These are phyloP conservation scores for Marasmius oreades DNA, from an alignment of 1,284 basidiomycete species.

Conservation along the genomic window DNA sequence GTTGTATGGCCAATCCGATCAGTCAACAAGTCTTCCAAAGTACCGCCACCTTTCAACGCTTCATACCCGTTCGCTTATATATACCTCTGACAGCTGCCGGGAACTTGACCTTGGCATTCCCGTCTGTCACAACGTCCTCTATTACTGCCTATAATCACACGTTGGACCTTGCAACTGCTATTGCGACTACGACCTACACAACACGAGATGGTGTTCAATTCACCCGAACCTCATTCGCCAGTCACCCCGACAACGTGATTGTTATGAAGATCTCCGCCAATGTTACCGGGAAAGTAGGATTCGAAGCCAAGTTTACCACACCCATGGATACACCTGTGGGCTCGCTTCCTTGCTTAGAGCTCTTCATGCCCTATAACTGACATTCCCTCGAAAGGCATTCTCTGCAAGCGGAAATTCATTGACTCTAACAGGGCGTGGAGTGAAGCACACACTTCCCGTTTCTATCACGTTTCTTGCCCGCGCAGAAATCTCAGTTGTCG, in stretches of 20 bases:
- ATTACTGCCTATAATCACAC: slow-evolving; percentile 13
- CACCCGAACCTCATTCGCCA: slow-evolving; percentile 15
- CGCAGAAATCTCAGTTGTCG: slow-evolving; percentile 8
- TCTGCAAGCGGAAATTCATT: slow-evolving; percentile 6
- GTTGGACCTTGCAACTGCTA: slow-evolving; percentile 14
- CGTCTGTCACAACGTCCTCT: neutral
- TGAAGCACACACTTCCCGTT: slow-evolving; percentile 5
- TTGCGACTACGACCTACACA: slow-evolving; percentile 14
- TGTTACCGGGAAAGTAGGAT: slow-evolving; percentile 1
- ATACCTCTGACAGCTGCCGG: slow-evolving; percentile 10
- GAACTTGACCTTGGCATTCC: slow-evolving; percentile 12
- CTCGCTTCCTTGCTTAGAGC: neutral
- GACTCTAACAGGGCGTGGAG: slow-evolving; percentile 5
- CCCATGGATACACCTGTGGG: slow-evolving; percentile 14
- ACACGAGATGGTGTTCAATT: slow-evolving; percentile 8
- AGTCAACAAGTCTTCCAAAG: slow-evolving; percentile 16
- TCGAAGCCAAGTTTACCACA: slow-evolving; percentile 11
- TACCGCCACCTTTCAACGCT: neutral
- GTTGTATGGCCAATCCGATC: slow-evolving; percentile 14
- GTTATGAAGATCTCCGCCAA: slow-evolving; percentile 13
- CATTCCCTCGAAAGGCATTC: slow-evolving; percentile 1
- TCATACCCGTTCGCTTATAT: neutral
- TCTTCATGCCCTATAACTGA: neutral
- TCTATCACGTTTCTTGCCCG: slow-evolving; percentile 11
- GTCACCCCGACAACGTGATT: slow-evolving; percentile 15